Evolutionary conservation across 371 early-diverging fungal genomes (phyloP), one percentile per base, ranked within the genome.

Genomic region (Mortierella sp.): DNA sequence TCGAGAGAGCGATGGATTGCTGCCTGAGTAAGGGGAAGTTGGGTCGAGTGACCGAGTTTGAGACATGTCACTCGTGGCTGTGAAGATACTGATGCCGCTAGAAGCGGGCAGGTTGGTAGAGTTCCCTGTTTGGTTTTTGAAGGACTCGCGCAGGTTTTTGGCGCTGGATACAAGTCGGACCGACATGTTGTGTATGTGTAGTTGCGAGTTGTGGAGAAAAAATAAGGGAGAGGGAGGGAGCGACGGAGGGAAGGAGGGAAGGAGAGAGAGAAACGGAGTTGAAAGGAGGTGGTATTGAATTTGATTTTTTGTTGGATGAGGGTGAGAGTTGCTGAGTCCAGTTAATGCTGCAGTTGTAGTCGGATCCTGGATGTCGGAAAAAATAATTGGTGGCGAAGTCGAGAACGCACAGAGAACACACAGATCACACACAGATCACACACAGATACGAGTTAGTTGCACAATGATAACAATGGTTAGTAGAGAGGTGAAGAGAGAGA

Each of bases 131-230:
- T 35, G 18, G 68, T 68, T 48, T 54, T 72, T 81, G 77, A 82
- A 79, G 24, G 82, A 80, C n/a, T 82, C 82, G 27, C 82, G 82
- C 77, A 86, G 38, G 60, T 79, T 86, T 70, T 79, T 78, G 43
- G 85, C 85, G 73, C 85, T 85, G 27, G 81, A 76, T 29, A 78
- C 79, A 27, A 78, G 79, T 70, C 82, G 82, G 56, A 85, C n/a
- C 24, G 85, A 77, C 82, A 82, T 82, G 63, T 35, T 70, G 56
- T 48, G 24, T 63, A 63, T 63, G 32, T 63, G 46, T 51, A 32
- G 21, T 32, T 51, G 32, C 14, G 6, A 51, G 55, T 6, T 32
- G 41, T 29, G 2, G 32, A 29, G 38, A 46, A 41, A 49, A 70
- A 70, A 60, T 0, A 46, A 29, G 32, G 11, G 44, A 3, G 41